Base-by-base conservation (phyloP, 2,329 filamentous ascomycete genomes). In the Fusarium piperis region DNA sequence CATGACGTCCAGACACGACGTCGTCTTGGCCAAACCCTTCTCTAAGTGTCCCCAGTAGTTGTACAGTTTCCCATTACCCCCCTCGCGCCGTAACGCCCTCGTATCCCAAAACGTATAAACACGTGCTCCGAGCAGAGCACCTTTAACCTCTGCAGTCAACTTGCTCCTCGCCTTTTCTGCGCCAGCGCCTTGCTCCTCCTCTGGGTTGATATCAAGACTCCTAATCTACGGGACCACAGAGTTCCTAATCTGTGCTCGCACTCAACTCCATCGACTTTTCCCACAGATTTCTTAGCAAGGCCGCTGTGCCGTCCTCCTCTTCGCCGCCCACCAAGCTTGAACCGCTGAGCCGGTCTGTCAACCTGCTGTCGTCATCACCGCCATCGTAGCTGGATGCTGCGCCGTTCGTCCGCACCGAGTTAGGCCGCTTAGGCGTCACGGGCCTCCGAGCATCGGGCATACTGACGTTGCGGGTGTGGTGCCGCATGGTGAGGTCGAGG, bases 221-320 rank as follows among this genome's bases (percentile, higher is more conserved):
- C 23, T 30, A 48, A 30, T 48, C 44, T n/a, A 48, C 16, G 44
- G 44, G 44, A 48, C 44, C 44, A 48, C 44, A 48, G 44, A 48
- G 26, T 30, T 48, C 44, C 44, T 48, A 76, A 56, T 76, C 72
- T 18, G 73, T 74, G 74, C 88, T 90, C 30, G 86, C 85, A 73
- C 87, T 87, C 64, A 90, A 79, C 74, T 90, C 87, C 78, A 85
- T 81, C 55, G 84, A 87, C 82, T 88, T 90, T 51, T 91, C 89
- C 89, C 89, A 91, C 55, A 91, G 78, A 68, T 87, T 88, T 62
- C 89, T 82, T 59, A 91, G 79, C 46, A 90, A 74, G 6, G 85
- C 81, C 1, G 84, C 80, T 1, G 87, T 85, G 11, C 83, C 85
- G 56, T 88, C 85, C 55, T 87, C 85, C 28, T 86, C 86, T 23